A percentile compares a stretch with the other conserved stretches of the same genome.
phyloP scores from a whole-genome alignment of 371 early-diverging fungal species.

The Syncephalastrum contaminatum region DNA sequence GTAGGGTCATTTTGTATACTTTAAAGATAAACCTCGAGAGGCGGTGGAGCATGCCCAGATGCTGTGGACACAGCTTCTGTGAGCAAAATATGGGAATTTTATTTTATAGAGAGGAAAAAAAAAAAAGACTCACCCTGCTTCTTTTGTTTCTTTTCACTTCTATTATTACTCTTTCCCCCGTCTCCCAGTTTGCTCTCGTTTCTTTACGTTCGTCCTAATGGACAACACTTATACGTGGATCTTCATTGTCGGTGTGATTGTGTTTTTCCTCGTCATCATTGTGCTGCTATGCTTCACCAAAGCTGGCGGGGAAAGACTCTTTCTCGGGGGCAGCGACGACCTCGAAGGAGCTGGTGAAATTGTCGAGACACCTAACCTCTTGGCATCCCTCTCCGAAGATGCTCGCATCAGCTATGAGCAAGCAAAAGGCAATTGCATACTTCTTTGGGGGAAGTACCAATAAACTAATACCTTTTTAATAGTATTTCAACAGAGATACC shows the following conservation, averaged over 20 bases:
- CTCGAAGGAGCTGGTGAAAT: constrained; percentile 27
- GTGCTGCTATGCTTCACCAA: constrained; percentile 46
- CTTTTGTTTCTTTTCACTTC: constrained; percentile 11
- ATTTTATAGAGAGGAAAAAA: too few relatives aligned
- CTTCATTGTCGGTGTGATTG: constrained; percentile 45
- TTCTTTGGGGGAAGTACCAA: neutral
- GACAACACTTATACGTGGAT: constrained; percentile 39
- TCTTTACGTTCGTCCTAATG: constrained; percentile 11
- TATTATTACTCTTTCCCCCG: constrained; percentile 4
- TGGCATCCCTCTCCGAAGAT: constrained; percentile 43
- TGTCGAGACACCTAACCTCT: constrained; percentile 39
- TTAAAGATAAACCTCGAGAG: constrained; percentile 72
- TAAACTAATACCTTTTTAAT: constrained; percentile 4
- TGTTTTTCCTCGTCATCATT: constrained; percentile 41
- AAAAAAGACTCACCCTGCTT: constrained; percentile 3
- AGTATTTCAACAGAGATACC: constrained; percentile 55
- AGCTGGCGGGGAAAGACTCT: constrained; percentile 37
- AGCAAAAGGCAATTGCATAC: constrained; percentile 38
- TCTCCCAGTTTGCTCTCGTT: neutral
- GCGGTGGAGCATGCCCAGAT: constrained; percentile 58
- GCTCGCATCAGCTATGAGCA: constrained; percentile 50
- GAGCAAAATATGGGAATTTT: neutral
- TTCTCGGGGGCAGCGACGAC: constrained; percentile 32
- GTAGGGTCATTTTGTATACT: constrained; percentile 93
- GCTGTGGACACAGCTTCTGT: constrained; percentile 29